Percentiles rank a stretch among this genome's conserved stretches.
Conservation (phyloP, 208 protist genomes). For the Borovskyia barvae region DNA sequence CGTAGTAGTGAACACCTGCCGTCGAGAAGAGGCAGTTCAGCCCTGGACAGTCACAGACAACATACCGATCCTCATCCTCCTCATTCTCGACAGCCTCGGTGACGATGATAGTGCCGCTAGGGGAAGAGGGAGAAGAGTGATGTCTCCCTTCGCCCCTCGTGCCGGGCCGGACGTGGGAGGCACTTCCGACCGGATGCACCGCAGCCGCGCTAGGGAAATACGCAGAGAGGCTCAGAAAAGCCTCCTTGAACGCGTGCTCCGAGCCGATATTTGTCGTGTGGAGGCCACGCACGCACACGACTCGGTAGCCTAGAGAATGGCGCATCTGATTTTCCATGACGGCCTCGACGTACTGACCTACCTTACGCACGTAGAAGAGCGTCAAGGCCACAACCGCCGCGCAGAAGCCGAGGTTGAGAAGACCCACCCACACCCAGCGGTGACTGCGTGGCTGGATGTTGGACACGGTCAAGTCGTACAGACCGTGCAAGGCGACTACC, state of each 20-base stretch:
- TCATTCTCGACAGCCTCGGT: conserved; percentile 6
- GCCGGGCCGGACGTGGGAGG: neutral
- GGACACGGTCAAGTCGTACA: conserved; percentile 80
- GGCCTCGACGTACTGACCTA: conserved; percentile 45
- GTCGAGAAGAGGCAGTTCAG: conserved; percentile 68
- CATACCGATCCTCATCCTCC: conserved; percentile 27
- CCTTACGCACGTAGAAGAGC: conserved; percentile 42
- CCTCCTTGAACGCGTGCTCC: conserved; percentile 26
- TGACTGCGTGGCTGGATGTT: conserved; percentile 67
- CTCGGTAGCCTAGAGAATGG: conserved; percentile 69
- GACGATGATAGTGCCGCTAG: neutral
- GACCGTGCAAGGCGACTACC: conserved; percentile 52
- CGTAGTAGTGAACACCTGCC: conserved; percentile 41
- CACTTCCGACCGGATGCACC: neutral
- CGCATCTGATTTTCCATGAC: conserved; percentile 72
- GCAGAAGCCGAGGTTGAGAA: conserved; percentile 69
- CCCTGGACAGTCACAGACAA: conserved; percentile 44
- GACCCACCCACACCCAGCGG: conserved; percentile 50
- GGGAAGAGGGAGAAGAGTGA: no score
- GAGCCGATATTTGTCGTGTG: conserved; percentile 30
- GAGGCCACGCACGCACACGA: conserved; percentile 68
- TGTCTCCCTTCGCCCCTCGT: no score
- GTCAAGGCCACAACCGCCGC: conserved; percentile 43
- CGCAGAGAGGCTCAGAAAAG: conserved; percentile 38
- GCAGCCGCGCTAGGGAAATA: conserved; percentile 44